Evolutionary conservation across 164 flowering plant species (phyloP).

Genomic region (Vitis amurensis): DNA sequence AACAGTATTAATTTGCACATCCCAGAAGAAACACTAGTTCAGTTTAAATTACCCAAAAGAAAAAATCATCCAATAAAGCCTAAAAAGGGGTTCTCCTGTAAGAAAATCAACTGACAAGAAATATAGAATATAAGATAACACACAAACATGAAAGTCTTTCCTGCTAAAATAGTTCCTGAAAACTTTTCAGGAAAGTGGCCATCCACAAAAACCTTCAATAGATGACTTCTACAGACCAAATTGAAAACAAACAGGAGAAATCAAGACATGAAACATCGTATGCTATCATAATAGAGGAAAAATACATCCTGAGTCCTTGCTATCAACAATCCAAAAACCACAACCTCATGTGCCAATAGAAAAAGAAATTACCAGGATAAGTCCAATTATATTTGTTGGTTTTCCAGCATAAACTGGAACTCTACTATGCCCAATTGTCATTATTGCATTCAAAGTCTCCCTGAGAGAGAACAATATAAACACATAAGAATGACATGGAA

Average conservation of each 20-base stretch:
- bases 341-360: neutral
- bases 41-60: too few species aligned
- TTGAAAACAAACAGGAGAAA: neutral
- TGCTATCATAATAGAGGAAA: neutral
- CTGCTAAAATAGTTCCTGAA: too few species aligned
- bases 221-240: too few species aligned
- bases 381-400: constrained; percentile 73
- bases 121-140: neutral
- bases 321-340: neutral
- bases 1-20: too few species aligned
- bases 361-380: constrained; percentile 61
- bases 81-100: too few species aligned
- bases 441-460: constrained; percentile 72
- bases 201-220: neutral
- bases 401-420: constrained; percentile 78
- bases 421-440: constrained; percentile 89
- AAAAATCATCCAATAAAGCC: too few species aligned
- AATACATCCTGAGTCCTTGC: neutral
- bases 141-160: neutral
- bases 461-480: constrained; percentile 29
- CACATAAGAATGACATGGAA: neutral
- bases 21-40: too few species aligned
- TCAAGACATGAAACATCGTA: neutral
- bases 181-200: too few species aligned
- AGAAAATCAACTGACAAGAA: too few species aligned